Evolutionary conservation across 768 basidiomycete genomes (phyloP), one percentile per base, ranked within the genome.

Genomic region (Fomitopsis serialis): DNA sequence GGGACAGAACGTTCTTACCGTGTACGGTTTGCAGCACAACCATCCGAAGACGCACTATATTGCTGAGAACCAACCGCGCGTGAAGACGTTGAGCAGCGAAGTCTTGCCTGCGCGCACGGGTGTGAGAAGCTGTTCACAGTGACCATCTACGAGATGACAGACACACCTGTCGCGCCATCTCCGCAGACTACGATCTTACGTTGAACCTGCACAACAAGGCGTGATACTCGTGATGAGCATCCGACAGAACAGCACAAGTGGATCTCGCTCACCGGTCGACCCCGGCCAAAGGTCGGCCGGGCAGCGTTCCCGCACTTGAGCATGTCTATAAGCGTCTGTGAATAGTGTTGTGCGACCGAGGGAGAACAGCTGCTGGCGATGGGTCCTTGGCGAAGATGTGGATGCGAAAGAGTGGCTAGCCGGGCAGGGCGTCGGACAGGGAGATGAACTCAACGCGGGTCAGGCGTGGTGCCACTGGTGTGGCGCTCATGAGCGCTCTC

Each of bases 61-160:
- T 78, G 91, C 87, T 27, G 95, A 95, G 68, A 98, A 98, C 76
- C 90, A 92, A 35, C 95, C 95, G 54, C 86, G 74, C 48, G 88
- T 90, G 69, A 88, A 95, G 45, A 93, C 92, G 66, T 93, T 94
- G 57, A 92, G 74, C 37, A 92, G 74, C 24, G 89, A 90, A 1
- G 89, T 92, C 75, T 92, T 89, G 61, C 86, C 86, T 87, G 60
- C 3, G n/a, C n/a, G 17, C n/a, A 45, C 19, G 27, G 27, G 48
- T 19, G 44, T 57, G 52, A 37, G 42, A 62, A 61, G 19, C 35
- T 9, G 8, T 32, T n/a, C 46, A 48, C 25, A n/a, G 42, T 13
- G 46, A 10, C 3, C 23, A 45, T 23, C 11, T 17, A 12, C 44
- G 7, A 45, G 15, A 9, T 42, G 22, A n/a, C 43, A 32, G 23